Conservation (phyloP, 371 early-diverging fungal genomes). For the Parasitella parasitica region DNA sequence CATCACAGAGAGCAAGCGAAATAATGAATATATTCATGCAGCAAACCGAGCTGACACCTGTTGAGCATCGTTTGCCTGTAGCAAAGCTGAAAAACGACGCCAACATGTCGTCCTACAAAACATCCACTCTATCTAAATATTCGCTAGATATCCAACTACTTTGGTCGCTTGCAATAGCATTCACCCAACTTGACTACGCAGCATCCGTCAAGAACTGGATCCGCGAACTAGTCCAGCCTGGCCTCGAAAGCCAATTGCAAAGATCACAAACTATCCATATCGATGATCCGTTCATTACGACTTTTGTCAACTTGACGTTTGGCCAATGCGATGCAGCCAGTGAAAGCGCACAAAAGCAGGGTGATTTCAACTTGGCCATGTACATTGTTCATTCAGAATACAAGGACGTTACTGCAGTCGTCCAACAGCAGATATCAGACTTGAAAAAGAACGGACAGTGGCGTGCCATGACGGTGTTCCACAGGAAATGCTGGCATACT, state of each 20-base stretch:
- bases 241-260: constrained; percentile 2
- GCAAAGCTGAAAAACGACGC: not conserved
- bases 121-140: not conserved
- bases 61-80: not conserved
- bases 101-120: constrained; percentile 2
- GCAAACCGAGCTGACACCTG: constrained; percentile 4
- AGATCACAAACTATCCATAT: not conserved
- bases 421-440: not conserved
- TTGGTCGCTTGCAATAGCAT: constrained; percentile 8
- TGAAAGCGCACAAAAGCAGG: not conserved
- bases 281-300: constrained; percentile 5
- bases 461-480: constrained; percentile 8
- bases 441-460: constrained; percentile 1
- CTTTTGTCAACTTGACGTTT: constrained; percentile 14
- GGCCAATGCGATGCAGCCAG: constrained; percentile 14
- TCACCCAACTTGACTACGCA: not conserved
- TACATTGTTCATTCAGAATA: constrained; percentile 10
- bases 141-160: constrained; percentile 2
- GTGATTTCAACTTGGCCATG: constrained; percentile 6
- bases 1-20: constrained; percentile 4
- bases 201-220: constrained; percentile 8
- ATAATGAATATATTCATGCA: constrained; percentile 11
- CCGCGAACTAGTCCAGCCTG: constrained; percentile 10
- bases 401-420: not conserved
- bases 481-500: constrained; percentile 13